Evolutionary conservation across 148 eudicot species (phyloP).

Genomic region (Camellia japonica): DNA sequence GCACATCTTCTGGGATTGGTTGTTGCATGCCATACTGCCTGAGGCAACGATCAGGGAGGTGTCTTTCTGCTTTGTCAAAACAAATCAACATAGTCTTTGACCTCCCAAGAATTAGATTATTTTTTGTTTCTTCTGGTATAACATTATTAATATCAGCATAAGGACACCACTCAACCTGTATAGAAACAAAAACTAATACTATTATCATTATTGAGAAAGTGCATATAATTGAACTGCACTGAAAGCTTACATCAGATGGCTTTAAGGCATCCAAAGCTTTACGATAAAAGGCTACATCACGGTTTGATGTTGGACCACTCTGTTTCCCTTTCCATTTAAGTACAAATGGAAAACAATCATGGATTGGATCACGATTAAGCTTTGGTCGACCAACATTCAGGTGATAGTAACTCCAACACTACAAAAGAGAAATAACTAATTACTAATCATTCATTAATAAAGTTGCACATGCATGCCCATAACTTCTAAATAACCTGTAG

Average conservation of each 20-base stretch:
- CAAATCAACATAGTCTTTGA: constrained; percentile 97
- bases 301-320: constrained; percentile 85
- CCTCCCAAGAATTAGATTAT: constrained; percentile 69
- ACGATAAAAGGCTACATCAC: constrained; percentile 90
- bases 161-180: constrained; percentile 94
- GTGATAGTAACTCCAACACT: constrained; percentile 99
- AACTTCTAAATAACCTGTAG: too few relatives aligned
- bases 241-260: constrained; percentile 73
- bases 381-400: constrained; percentile 92
- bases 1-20: constrained; percentile 71
- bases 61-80: constrained; percentile 97
- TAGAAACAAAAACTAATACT: constrained; percentile 13
- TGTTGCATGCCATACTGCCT: constrained; percentile 86
- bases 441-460: constrained; percentile 11
- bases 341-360: constrained; percentile 88
- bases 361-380: constrained; percentile 71
- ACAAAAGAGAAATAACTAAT: constrained; percentile 20
- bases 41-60: constrained; percentile 91
- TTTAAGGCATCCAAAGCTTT: constrained; percentile 77
- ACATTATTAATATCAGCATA: constrained; percentile 59
- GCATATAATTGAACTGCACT: neutral
- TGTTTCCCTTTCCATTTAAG: constrained; percentile 98
- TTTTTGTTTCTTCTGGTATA: constrained; percentile 66
- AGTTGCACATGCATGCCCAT: neutral
- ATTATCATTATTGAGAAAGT: constrained; percentile 10